Percentiles rank a stretch among this genome's conserved stretches.
These are phyloP conservation scores for Botrytis porri DNA, from an alignment of 2,329 filamentous ascomycete species.

Conservation along the genomic window DNA sequence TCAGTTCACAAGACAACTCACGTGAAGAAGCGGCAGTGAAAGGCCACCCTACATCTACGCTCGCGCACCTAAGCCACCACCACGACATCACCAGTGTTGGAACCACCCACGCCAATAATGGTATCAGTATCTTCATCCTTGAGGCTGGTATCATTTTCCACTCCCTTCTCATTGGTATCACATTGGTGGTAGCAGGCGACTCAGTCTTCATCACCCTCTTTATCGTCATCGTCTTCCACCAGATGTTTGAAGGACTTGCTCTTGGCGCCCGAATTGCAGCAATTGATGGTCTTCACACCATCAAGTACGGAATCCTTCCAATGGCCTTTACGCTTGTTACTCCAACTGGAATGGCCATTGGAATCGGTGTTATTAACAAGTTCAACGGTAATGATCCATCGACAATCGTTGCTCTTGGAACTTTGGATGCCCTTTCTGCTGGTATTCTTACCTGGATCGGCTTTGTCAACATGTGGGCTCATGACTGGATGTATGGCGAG, in stretches of 20 bases:
- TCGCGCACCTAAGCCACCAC: neutral
- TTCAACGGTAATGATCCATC: conserved; percentile 72
- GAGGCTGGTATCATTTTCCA: conserved; percentile 75
- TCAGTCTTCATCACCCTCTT: conserved; percentile 56
- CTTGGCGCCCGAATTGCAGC: conserved; percentile 68
- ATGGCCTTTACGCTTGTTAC: conserved; percentile 66
- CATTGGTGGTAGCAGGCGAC: conserved; percentile 56
- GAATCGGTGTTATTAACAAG: conserved; percentile 64
- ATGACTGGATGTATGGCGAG: conserved; percentile 67
- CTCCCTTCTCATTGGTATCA: conserved; percentile 55
- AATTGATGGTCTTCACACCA: conserved; percentile 24
- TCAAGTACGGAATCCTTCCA: conserved; percentile 59
- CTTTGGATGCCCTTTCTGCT: conserved; percentile 69
- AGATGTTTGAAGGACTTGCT: conserved; percentile 74
- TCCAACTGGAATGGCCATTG: conserved; percentile 77
- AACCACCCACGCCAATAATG: neutral
- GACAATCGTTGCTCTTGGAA: conserved; percentile 70
- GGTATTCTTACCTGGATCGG: conserved; percentile 79
- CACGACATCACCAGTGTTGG: neutral
- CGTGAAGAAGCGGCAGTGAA: neutral
- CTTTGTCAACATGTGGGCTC: conserved; percentile 75
- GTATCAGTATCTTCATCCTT: conserved; percentile 45
- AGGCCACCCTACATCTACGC: neutral
- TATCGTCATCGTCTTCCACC: conserved; percentile 72
- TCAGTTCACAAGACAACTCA: neutral